Evolutionary conservation across 2,329 filamentous ascomycete species (phyloP).

Genomic region (Phaeosphaeriaceae sp.): DNA sequence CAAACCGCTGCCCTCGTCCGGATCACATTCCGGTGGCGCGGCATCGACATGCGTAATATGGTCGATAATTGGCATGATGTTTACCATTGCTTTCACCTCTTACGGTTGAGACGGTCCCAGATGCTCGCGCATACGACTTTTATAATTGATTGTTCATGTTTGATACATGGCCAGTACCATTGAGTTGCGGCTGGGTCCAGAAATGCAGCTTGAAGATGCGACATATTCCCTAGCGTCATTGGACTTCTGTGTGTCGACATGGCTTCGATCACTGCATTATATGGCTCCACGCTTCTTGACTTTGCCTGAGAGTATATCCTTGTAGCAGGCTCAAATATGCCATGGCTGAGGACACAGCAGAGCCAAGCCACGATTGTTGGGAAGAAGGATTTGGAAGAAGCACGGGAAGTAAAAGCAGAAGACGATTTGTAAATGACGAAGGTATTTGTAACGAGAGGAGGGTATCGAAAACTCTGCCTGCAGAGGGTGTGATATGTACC

Average conservation of each 20-base stretch:
- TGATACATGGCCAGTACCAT: not conserved
- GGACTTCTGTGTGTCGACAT: no score
- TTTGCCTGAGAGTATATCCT: no score
- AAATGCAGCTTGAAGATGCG: no score
- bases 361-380: not conserved
- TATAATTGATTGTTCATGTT: not conserved
- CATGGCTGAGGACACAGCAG: not conserved
- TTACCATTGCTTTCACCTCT: not conserved
- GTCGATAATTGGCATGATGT: not conserved
- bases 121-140: not conserved
- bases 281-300: no score
- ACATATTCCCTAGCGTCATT: no score
- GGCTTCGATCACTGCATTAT: no score
- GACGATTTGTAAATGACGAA: not conserved
- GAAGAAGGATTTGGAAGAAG: not conserved
- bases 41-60: not conserved
- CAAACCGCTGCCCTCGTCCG: conserved; percentile 6
- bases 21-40: conserved; percentile 5
- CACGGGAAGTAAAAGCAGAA: not conserved
- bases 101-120: not conserved
- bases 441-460: not conserved
- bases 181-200: no score
- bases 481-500: not conserved
- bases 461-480: not conserved
- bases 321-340: not conserved